Evolutionary conservation across 495 filamentous ascomycete species (phyloP).

Genomic region (Penicillium flavigenum): DNA sequence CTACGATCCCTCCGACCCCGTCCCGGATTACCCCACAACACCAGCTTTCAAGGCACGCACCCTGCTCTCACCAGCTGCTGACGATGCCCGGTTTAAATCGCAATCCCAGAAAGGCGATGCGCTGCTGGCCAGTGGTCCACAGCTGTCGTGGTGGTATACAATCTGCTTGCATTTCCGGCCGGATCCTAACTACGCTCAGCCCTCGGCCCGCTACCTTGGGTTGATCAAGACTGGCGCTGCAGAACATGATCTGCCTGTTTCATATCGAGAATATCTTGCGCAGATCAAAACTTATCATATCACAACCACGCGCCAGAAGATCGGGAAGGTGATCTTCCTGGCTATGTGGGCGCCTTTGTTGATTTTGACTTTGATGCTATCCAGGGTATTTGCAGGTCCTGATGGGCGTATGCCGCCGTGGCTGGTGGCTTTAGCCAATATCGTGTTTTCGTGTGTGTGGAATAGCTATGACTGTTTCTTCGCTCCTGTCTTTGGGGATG

Average conservation of each 20-base stretch:
- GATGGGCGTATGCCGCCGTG: constrained; percentile 67
- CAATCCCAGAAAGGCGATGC: constrained; percentile 1
- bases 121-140: constrained; percentile 4
- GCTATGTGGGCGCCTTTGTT: constrained; percentile 61
- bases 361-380: constrained; percentile 45
- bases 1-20: constrained; percentile 37
- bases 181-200: constrained; percentile 69
- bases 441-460: constrained; percentile 64
- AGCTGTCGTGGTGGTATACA: constrained; percentile 13
- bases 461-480: constrained; percentile 69
- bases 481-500: constrained; percentile 74
- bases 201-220: constrained; percentile 77
- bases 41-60: constrained; percentile 57
- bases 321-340: constrained; percentile 63
- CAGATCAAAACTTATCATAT: constrained; percentile 64
- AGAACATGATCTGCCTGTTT: constrained; percentile 72
- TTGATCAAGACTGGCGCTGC: constrained; percentile 72
- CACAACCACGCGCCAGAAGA: constrained; percentile 62
- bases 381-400: constrained; percentile 54
- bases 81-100: constrained; percentile 14
- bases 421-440: constrained; percentile 50
- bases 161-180: constrained; percentile 47
- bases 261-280: constrained; percentile 70
- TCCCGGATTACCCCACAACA: constrained; percentile 42
- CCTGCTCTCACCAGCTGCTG: constrained; percentile 51